Conservation (phyloP, 176 grass and related monocot genomes). For the Musa troglodytarum region DNA sequence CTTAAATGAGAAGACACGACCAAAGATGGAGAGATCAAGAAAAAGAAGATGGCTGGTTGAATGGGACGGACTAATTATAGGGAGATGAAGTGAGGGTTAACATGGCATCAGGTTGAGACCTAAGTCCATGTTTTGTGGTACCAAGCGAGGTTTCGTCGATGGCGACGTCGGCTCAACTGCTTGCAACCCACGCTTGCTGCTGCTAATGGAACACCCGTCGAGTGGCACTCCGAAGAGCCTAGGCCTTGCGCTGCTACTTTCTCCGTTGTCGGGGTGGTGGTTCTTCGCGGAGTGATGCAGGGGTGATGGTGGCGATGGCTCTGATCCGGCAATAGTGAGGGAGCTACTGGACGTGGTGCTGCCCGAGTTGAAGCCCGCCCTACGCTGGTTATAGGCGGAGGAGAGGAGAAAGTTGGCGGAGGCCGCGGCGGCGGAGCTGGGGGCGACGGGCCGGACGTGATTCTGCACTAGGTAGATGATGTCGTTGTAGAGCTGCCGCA, state of each 20-base stretch:
- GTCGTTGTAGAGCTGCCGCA: constrained; percentile 17
- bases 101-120: constrained; percentile 1
- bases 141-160: constrained; percentile 9
- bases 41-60: neutral
- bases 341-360: constrained; percentile 21
- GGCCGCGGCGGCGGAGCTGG: constrained; percentile 22
- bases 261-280: neutral
- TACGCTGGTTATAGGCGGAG: constrained; percentile 1
- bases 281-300: too few relatives aligned
- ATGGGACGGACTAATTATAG: neutral
- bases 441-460: constrained; percentile 9
- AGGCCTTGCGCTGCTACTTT: constrained; percentile 3
- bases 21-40: too few relatives aligned
- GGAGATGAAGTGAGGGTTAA: neutral
- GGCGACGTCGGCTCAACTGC: constrained; percentile 3
- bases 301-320: neutral
- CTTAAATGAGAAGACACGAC: neutral
- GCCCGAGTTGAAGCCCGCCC: constrained; percentile 19
- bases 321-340: constrained; percentile 1
- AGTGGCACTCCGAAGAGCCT: constrained; percentile 6
- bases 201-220: neutral
- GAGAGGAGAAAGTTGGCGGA: constrained; percentile 35
- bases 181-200: neutral
- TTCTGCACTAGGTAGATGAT: constrained; percentile 21
- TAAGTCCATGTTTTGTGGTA: neutral